Conservation (phyloP, 352 stramenopile species). For the Blastocystis sp. region DNA sequence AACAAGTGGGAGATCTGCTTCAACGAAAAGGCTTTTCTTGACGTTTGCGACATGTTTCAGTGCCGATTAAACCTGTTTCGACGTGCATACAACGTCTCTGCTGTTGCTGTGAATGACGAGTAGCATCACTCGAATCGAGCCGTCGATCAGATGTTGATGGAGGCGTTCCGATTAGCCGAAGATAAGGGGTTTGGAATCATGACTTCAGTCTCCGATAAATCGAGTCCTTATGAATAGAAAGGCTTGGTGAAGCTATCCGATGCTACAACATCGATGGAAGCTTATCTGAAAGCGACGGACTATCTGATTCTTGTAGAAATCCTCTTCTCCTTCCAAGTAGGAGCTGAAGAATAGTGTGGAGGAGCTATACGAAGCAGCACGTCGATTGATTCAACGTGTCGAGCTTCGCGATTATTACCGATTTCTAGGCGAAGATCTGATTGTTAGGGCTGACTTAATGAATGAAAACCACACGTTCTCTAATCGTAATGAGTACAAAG, state of each 20-base stretch:
- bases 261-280: background rate
- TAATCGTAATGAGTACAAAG: background rate
- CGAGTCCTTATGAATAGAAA: background rate
- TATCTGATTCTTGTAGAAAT: slow-evolving; percentile 3
- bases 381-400: background rate
- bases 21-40: slow-evolving; percentile 35
- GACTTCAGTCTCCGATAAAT: background rate
- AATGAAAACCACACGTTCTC: background rate
- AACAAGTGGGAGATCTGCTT: slow-evolving; percentile 53
- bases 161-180: slow-evolving; percentile 22
- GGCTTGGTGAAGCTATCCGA: background rate
- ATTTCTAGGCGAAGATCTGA: slow-evolving; percentile 34
- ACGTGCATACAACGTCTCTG: slow-evolving; percentile 16
- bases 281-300: slow-evolving; percentile 47
- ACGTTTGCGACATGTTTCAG: slow-evolving; percentile 58
- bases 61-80: slow-evolving; percentile 19
- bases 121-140: slow-evolving; percentile 36
- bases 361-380: background rate
- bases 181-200: background rate
- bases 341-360: slow-evolving; percentile 15
- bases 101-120: background rate
- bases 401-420: slow-evolving; percentile 1
- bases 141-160: slow-evolving; percentile 57
- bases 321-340: background rate
- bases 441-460: background rate